Evolutionary conservation across 2,329 filamentous ascomycete genomes (phyloP).

Genomic region (Aspergillus texensis): DNA sequence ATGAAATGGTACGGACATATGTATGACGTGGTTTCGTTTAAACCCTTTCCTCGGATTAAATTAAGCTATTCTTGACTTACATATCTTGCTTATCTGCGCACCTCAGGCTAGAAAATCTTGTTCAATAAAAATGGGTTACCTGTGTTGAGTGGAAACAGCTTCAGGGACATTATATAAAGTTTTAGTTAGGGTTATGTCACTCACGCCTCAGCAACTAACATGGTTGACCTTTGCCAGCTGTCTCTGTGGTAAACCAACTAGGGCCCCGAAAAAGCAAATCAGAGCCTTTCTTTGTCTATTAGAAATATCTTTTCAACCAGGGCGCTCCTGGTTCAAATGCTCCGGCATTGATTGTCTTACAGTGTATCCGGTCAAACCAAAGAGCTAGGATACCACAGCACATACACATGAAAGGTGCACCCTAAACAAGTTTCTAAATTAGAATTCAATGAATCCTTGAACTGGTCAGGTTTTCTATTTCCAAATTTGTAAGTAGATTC

Average conservation of each 20-base stretch:
- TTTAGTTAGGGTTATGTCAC: neutral
- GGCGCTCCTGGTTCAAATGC: neutral
- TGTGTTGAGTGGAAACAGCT: neutral
- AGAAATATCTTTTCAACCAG: neutral
- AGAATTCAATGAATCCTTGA: neutral
- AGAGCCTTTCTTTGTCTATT: neutral
- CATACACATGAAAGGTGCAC: neutral
- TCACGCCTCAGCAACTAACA: neutral
- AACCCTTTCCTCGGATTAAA: neutral
- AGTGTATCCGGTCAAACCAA: neutral
- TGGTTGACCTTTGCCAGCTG: neutral
- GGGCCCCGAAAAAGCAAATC: neutral
- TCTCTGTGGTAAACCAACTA: neutral
- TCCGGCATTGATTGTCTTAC: neutral
- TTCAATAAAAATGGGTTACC: neutral
- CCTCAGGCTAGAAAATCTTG: neutral
- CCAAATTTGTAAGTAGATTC: neutral
- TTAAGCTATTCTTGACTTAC: neutral
- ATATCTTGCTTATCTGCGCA: neutral
- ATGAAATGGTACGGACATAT: constrained; percentile 1
- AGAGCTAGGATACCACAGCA: neutral
- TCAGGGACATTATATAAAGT: neutral
- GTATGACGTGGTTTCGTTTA: neutral
- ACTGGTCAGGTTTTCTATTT: neutral
- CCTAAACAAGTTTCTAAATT: neutral